Base-by-base conservation (phyloP, 2,329 filamentous ascomycete species). In the Colletotrichum destructivum region DNA sequence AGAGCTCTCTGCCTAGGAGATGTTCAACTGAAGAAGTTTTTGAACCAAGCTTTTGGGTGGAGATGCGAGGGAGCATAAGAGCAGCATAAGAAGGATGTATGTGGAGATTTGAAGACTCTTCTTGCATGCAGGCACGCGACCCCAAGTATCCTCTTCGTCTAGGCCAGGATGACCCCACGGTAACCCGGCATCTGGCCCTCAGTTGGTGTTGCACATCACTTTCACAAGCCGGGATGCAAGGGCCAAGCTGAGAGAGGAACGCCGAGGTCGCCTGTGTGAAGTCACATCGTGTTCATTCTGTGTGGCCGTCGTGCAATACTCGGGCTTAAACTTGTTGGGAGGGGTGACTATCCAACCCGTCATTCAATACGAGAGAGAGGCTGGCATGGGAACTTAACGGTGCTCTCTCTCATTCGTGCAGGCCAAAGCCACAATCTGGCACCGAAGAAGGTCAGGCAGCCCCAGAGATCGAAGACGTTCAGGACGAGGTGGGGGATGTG, bases 221-320 rank as follows among this genome's bases (percentile, higher is more conserved):
- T 40, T 67, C 68, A 70, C 68, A 51, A 56, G 68, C 68, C 55
- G 49, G 63, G 55, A 56, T 66, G 40, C 49, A 55, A 49, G 49
- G 56, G 42, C 42, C 31, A 46, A 52, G 23, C 35, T 40, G 46
- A 40, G 26, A 40, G 55, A 35, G 42, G 16, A 40, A 49, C 42
- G 55, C 68, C 68, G 62, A 70, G 63, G 68, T 67, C 56, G 42
- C 15, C 23, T 23, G 9, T 11, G 12, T 18, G 16, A 42, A 51
- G 56, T 66, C 49, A 46, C 49, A 67, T 67, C 46, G 40, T 61
- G 63, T 62, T 70, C 23, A 21, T 62, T 49, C 56, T 16, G 55
- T 52, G 40, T 46, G 38, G n/a, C 40, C 13, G 4, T n/a, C 51
- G 38, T 51, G 16, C 49, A 23, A 49, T 38, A 31, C 31, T 9